Evolutionary conservation across 2,329 filamentous ascomycete genomes (phyloP), one percentile per base, ranked within the genome.

Genomic region (Dendrostoma leiphaemia): DNA sequence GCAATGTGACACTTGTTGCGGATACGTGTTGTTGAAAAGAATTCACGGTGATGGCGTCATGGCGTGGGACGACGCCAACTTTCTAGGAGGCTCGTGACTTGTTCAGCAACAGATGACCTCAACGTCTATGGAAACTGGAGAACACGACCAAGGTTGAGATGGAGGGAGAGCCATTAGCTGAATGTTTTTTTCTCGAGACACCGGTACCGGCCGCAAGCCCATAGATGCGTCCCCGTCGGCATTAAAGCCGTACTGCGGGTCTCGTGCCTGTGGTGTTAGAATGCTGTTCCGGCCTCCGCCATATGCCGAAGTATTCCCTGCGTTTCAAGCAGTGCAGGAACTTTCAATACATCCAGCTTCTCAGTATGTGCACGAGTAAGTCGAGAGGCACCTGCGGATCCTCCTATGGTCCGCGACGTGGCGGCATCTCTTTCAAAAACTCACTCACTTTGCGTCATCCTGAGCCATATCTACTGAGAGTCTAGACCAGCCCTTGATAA

Each of bases 91-190:
- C 47, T 37, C 19, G 31, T 48, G 54, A 54, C 51, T 31, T 40
- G 15, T 37, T 21, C 9, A 24, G 24, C 10, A 40, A 26, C 26
- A 52, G 32, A 37, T 28, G 31, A 31, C n/a, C 13, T 40, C 13
- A n/a, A n/a, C n/a, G n/a, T n/a, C n/a, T n/a, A n/a, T n/a, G n/a
- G n/a, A n/a, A n/a, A n/a, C n/a, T n/a, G n/a, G n/a, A n/a, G n/a
- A n/a, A n/a, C n/a, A n/a, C n/a, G n/a, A 23, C 21, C 19, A 29
- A 51, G 10, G 17, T n/a, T 15, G 7, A 8, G 6, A 26, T 15
- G n/a, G n/a, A n/a, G n/a, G n/a, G n/a, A n/a, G n/a, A 13, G 35
- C 35, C 24, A 31, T 50, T 46, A 54, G 29, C 40, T 50, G 51
- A 12, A 31, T 10, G 37, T 40, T 17, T 40, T 21, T 26, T 34